A percentile compares a stretch with the other conserved stretches of the same genome.
These are phyloP conservation scores for Heritiera fomes DNA, from an alignment of 345 rosid genomes.

Conservation along the genomic window DNA sequence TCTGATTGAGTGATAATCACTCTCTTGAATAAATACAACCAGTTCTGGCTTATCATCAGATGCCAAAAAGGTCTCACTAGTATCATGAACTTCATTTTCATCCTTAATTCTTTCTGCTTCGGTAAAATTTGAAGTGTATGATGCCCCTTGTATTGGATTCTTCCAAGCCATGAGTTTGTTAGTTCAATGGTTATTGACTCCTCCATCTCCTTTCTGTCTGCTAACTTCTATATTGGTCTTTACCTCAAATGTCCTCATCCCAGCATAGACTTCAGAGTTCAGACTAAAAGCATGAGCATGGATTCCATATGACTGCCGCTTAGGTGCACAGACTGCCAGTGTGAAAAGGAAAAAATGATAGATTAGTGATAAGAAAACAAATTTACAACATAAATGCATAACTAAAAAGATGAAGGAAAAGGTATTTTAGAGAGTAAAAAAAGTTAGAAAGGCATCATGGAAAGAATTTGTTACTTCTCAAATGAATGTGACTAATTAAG, in stretches of 20 bases:
- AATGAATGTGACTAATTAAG: not conserved
- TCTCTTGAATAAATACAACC: constrained; percentile 35
- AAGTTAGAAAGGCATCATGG: not conserved
- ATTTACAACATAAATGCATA: not conserved
- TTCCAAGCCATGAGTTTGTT: not conserved
- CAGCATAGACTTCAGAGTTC: constrained; percentile 7
- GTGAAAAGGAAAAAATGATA: not conserved
- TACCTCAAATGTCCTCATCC: constrained; percentile 15
- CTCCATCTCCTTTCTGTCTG: constrained; percentile 4
- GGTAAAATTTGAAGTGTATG: not conserved
- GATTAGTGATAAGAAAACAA: not conserved
- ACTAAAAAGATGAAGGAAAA: not conserved
- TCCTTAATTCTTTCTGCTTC: constrained; percentile 21
- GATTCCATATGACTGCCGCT: not conserved
- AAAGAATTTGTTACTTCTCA: not conserved
- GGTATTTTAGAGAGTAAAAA: not conserved
- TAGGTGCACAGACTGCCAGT: not conserved
- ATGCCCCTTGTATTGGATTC: not conserved
- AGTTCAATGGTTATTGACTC: not conserved
- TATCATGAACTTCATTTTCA: constrained; percentile 1
- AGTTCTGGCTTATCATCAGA: constrained; percentile 29
- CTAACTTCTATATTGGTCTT: not conserved
- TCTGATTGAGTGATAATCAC: constrained; percentile 24
- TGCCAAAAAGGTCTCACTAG: constrained; percentile 10
- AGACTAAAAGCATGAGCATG: not conserved